Percentiles rank a stretch among this genome's conserved stretches.
Evolutionary conservation across 2,329 filamentous ascomycete genomes (phyloP).

Genomic region (Fusarium sp.): DNA sequence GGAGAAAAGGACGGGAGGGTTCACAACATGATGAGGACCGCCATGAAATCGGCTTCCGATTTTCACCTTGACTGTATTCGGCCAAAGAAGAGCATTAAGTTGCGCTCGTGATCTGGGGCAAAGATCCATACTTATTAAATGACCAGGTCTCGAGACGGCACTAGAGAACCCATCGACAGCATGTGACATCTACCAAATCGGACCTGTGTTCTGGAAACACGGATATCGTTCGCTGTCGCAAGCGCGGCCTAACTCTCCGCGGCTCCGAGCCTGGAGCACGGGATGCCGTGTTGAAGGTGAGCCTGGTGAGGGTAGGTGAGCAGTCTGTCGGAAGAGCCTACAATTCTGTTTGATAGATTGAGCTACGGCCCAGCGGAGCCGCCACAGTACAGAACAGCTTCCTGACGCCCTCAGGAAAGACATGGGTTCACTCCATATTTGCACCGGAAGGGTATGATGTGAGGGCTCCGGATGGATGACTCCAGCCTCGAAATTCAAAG

Average conservation of each 20-base stretch:
- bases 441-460: conserved; percentile 17
- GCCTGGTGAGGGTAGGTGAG: conserved; percentile 18
- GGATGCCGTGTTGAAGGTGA: conserved; percentile 25
- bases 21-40: conserved; percentile 1
- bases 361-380: conserved; percentile 49
- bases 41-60: conserved; percentile 20
- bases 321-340: conserved; percentile 11
- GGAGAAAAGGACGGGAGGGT: conserved; percentile 13
- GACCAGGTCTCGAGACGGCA: conserved; percentile 32
- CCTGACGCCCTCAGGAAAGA: conserved; percentile 13
- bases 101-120: conserved; percentile 31
- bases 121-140: conserved; percentile 27
- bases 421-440: conserved; percentile 26
- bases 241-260: conserved; percentile 31
- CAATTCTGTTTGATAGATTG: conserved; percentile 17
- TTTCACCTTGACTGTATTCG: conserved; percentile 37
- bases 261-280: conserved; percentile 36
- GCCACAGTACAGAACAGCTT: conserved; percentile 27
- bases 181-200: conserved; percentile 31
- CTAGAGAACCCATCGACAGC: conserved; percentile 27
- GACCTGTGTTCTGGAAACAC: conserved; percentile 35
- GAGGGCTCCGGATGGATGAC: conserved; percentile 11
- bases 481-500: conserved; percentile 20
- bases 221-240: conserved; percentile 22
- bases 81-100: conserved; percentile 30